Base-by-base conservation (phyloP, 1,139 yeast genomes). In the Kodamaea anthophila region DNA sequence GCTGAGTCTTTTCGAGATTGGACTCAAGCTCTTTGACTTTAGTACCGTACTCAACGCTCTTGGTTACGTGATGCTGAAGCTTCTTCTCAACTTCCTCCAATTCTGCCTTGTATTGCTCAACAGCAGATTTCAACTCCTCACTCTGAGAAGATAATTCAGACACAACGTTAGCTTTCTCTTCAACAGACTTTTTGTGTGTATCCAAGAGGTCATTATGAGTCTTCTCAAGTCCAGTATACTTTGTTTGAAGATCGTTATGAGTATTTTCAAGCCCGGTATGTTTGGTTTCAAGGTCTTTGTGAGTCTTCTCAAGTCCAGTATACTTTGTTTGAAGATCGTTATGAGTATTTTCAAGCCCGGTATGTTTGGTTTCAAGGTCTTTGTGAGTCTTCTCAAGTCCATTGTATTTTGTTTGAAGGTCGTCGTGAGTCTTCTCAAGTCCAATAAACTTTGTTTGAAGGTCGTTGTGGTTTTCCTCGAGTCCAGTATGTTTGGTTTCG, bases 401-500 rank as follows among this genome's bases (percentile, higher is more conserved):
- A 16, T 16, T 9, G 18, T 16, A 9, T 7, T 16, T 16, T 6
- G 18, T 7, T 16, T 16, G 8, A 16, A 16, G 18, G 6, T 16
- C 9, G 18, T 9, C 18, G 9, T 16, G 18, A 7, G 6, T 16
- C 12, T 14, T 22, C 15, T 12, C n/a, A 22, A 22, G 24, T 3
- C 10, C 9, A 4, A 10, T 15, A 22, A 12, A 9, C 9, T 22
- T 22, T 9, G 24, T 10, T 14, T 22, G n/a, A 14, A 12, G 24
- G 15, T 5, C 15, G 9, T 13, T 13, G 12, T 11, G 7, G 10
- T 20, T 13, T 9, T 9, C 4, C 6, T 14, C 6, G 9, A 24
- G 13, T n/a, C 18, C 24, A 8, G n/a, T n/a, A n/a, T n/a, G n/a
- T n/a, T n/a, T n/a, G n/a, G 9, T 29, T 15, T 26, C 31, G 11